These are phyloP conservation scores for Cyamopsis tetragonoloba DNA, from an alignment of 306 rosid genomes.

Conservation along the genomic window DNA sequence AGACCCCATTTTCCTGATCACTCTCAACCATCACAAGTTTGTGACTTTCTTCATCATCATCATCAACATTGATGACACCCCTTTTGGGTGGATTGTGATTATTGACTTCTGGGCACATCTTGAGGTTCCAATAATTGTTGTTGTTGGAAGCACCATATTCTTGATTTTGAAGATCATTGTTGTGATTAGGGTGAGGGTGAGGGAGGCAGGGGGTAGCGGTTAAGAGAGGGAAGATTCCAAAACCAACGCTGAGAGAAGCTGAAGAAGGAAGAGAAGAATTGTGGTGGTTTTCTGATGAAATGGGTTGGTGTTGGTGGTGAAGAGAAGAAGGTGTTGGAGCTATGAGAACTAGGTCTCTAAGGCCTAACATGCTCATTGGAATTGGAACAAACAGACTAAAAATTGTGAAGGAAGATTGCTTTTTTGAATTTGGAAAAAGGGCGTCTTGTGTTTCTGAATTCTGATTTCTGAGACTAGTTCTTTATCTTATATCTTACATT, in stretches of 20 bases:
- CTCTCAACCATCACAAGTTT: conserved; percentile 20
- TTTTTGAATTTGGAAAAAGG: neutral
- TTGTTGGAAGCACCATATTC: neutral
- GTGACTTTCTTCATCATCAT: neutral
- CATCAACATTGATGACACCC: conserved; percentile 18
- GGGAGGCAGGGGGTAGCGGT: conserved; percentile 57
- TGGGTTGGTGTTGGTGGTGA: conserved; percentile 49
- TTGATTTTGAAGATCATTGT: conserved; percentile 31
- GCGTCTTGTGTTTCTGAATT: neutral
- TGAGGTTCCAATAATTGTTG: conserved; percentile 41
- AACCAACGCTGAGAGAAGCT: conserved; percentile 69
- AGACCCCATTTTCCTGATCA: conserved; percentile 39
- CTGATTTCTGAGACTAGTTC: neutral
- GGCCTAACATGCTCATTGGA: conserved; percentile 63
- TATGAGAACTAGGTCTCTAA: conserved; percentile 68
- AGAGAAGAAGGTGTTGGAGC: conserved; percentile 52
- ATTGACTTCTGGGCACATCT: conserved; percentile 42
- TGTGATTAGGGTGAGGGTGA: conserved; percentile 9
- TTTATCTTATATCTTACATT: neutral
- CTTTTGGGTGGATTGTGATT: conserved; percentile 28
- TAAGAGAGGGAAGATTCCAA: conserved; percentile 73
- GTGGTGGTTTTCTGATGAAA: conserved; percentile 46
- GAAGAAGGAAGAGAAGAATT: conserved; percentile 45
- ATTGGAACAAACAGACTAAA: too few species aligned
- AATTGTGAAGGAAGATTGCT: neutral